Percentiles rank a stretch among this genome's conserved stretches.
phyloP scores from a whole-genome alignment of 2,329 filamentous ascomycete species.

The Trichoderma pleuroti region DNA sequence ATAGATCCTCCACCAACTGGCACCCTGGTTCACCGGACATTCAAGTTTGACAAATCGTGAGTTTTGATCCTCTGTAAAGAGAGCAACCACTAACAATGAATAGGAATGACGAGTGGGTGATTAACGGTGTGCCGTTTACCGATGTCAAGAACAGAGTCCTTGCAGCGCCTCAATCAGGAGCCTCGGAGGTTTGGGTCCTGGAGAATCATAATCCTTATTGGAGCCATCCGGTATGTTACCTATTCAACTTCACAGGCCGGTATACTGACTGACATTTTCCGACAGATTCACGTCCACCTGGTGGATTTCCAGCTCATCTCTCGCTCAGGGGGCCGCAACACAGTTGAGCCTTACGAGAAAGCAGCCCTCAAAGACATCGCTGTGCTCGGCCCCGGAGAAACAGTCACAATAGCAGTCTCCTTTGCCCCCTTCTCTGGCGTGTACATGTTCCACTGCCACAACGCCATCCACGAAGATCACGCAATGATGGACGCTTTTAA shows the following conservation, averaged over 20 bases:
- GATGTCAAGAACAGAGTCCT: not conserved
- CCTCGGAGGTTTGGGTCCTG: not conserved
- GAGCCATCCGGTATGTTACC: not conserved
- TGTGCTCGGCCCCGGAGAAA: not conserved
- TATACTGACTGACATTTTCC: not conserved
- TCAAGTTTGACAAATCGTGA: not conserved
- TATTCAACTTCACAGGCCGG: not conserved
- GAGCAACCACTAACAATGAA: not conserved
- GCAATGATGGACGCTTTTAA: not conserved
- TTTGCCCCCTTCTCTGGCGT: not conserved
- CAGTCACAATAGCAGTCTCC: not conserved
- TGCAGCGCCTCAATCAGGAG: not conserved
- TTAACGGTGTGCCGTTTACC: not conserved
- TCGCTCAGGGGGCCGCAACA: not conserved
- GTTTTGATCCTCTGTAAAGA: not conserved
- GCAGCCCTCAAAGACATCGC: not conserved
- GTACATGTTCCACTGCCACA: conserved; percentile 1
- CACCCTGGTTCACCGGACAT: not conserved
- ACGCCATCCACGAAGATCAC: not conserved
- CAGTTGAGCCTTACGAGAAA: not conserved
- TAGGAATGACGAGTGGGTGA: not conserved
- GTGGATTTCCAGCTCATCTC: not conserved
- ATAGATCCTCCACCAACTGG: not conserved
- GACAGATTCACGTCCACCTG: not conserved
- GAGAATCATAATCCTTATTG: not conserved